phyloP scores from a whole-genome alignment of 176 grass and related monocot species.

The Musa beccarii region DNA sequence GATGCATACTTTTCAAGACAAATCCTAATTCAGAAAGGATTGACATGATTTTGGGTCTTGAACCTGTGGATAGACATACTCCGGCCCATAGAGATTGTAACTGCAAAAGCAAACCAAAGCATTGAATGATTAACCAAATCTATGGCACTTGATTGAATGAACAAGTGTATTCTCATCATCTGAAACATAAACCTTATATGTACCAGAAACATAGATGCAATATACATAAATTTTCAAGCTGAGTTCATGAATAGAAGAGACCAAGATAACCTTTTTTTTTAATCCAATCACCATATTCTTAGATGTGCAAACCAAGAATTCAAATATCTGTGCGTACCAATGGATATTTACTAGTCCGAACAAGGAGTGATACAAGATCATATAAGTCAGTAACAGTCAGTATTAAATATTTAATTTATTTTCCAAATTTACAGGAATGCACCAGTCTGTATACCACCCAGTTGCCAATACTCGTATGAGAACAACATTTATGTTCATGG shows the following conservation, averaged over 20 bases:
- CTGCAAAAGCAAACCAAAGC: constrained; percentile 54
- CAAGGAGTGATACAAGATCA: no score
- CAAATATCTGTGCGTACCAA: no score
- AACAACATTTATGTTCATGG: no score
- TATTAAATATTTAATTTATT: no score
- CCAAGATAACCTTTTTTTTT: neutral
- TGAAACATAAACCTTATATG: neutral
- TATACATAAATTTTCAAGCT: neutral
- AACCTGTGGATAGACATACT: constrained; percentile 94
- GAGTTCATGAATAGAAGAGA: neutral
- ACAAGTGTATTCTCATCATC: neutral
- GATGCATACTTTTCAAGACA: neutral
- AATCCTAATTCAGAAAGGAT: neutral
- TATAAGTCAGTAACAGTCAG: no score
- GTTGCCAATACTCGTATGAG: no score
- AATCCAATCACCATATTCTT: neutral
- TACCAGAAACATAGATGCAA: neutral
- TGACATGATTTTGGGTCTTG: constrained; percentile 23
- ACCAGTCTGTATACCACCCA: no score
- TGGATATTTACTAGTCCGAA: no score
- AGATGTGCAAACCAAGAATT: neutral
- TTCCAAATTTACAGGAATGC: no score
- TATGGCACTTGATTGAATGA: constrained; percentile 21
- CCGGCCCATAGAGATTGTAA: constrained; percentile 65
- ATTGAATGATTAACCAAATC: constrained; percentile 21